Evolutionary conservation across 2,329 filamentous ascomycete species (phyloP).

Genomic region (Myrmaecium sp.): DNA sequence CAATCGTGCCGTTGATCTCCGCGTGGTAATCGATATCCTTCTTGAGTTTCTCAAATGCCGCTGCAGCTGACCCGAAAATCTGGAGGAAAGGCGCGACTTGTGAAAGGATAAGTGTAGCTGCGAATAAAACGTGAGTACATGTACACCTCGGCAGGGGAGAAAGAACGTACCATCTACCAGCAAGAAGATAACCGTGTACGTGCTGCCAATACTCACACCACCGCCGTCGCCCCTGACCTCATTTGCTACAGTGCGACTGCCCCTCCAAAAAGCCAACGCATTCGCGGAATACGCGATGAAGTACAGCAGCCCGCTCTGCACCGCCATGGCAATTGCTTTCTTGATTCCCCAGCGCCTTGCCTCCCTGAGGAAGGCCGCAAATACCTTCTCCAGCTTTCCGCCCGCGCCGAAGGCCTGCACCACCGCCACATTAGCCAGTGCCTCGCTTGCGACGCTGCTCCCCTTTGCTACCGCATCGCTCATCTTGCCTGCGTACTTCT

Average conservation of each 20-base stretch:
- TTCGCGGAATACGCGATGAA: slow-evolving; percentile 53
- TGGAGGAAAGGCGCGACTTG: slow-evolving; percentile 32
- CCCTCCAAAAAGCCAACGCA: slow-evolving; percentile 52
- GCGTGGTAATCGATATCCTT: slow-evolving; percentile 37
- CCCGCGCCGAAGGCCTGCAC: slow-evolving; percentile 49
- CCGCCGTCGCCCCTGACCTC: slow-evolving; percentile 17
- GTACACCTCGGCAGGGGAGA: slow-evolving; percentile 1
- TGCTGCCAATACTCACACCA: slow-evolving; percentile 25
- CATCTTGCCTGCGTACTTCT: slow-evolving; percentile 34
- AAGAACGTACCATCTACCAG: slow-evolving; percentile 29
- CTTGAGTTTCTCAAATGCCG: slow-evolving; percentile 41
- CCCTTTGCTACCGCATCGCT: slow-evolving; percentile 38
- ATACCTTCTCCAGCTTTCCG: slow-evolving; percentile 41
- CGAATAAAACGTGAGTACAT: slow-evolving; percentile 1
- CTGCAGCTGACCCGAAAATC: slow-evolving; percentile 30
- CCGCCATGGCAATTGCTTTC: slow-evolving; percentile 39
- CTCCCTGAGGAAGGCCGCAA: slow-evolving; percentile 33
- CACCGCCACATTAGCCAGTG: slow-evolving; percentile 41
- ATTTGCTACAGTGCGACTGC: slow-evolving; percentile 36
- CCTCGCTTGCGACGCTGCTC: slow-evolving; percentile 45
- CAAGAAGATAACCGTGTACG: slow-evolving; percentile 39
- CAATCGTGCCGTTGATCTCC: slow-evolving; percentile 20
- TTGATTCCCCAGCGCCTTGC: slow-evolving; percentile 38
- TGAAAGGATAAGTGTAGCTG: slow-evolving; percentile 29
- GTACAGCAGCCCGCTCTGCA: slow-evolving; percentile 45